Percentiles rank a stretch among this genome's conserved stretches.
Conservation (phyloP, 164 flowering plant species). For the Tetrastigma voinierianum region DNA sequence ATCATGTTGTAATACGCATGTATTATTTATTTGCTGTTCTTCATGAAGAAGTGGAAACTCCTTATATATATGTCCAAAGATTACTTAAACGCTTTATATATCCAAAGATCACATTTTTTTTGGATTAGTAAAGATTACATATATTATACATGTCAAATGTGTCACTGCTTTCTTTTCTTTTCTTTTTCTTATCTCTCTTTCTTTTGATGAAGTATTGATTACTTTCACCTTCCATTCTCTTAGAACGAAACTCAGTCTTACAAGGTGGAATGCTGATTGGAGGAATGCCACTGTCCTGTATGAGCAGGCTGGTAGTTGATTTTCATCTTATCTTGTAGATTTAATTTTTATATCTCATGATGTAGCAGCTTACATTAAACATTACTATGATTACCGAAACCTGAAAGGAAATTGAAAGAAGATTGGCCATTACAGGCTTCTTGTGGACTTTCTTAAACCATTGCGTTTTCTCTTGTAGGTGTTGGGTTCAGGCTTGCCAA, state of each 20-base stretch:
- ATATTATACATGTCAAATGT: neutral
- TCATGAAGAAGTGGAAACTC: too few species aligned
- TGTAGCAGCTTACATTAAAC: neutral
- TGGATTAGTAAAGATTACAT: too few species aligned
- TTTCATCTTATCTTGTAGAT: constrained; percentile 5
- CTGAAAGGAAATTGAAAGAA: neutral
- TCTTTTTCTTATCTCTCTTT: neutral
- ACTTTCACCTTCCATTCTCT: constrained; percentile 2
- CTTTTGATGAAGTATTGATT: neutral
- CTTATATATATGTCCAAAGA: too few species aligned
- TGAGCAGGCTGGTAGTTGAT: constrained; percentile 80
- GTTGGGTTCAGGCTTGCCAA: constrained; percentile 59
- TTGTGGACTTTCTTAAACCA: constrained; percentile 2
- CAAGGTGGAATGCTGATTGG: constrained; percentile 99
- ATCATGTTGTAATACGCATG: too few species aligned
- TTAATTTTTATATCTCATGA: neutral
- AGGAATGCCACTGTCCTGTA: constrained; percentile 66
- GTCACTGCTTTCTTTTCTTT: neutral
- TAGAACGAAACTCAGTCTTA: constrained; percentile 82
- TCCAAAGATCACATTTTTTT: too few species aligned
- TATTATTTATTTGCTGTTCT: too few species aligned
- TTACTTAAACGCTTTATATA: too few species aligned
- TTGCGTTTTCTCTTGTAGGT: constrained; percentile 37
- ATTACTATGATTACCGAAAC: neutral
- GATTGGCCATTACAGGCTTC: neutral